Base-by-base conservation (phyloP, 768 basidiomycete genomes). In the Tylopilus vinaceipallidus region DNA sequence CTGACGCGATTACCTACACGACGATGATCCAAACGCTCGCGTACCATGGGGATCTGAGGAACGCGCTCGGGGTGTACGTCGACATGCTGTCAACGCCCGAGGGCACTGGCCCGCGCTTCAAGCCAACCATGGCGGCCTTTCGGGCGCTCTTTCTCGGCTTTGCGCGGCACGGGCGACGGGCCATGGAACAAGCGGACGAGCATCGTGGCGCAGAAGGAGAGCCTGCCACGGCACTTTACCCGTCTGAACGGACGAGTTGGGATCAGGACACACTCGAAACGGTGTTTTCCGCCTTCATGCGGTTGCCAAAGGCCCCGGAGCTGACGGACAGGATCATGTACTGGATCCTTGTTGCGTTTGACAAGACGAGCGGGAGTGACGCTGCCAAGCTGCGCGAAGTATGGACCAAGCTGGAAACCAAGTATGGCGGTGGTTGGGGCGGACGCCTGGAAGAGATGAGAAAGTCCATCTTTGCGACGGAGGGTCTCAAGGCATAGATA, bases 131-230 rank as follows among this genome's bases (percentile, higher is more conserved):
- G 40, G 66, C 77, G 19, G 72, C 81, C 27, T 93, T 85, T 64
- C 81, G 88, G 19, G 80, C 80, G 16, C 63, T 94, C 34, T 91
- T 94, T 60, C 75, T 86, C 16, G 90, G 88, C 1, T 93, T 91
- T 63, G 71, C 74, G 7, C 79, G 78, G 11, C 82, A 88, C 56
- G 87, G 79, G 22, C 50, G 45, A n/a, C n/a, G n/a, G n/a, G n/a
- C n/a, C n/a, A n/a, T n/a, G n/a, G n/a, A n/a, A n/a, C n/a, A n/a
- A 33, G 54, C 27, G 27, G 27, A 68, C 24, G 47, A 38, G 4
- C 44, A 53, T 19, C 23, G 23, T n/a, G 11, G 20, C 8, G 27
- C 16, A 30, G 45, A 36, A 5, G 27, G 47, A 36, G 53, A 33
- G 39, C 36, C 24, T 32, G 14, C 46, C 11, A 26, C 45, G 34